phyloP scores from a whole-genome alignment of 164 flowering plant species.

The Tinospora cordifolia region DNA sequence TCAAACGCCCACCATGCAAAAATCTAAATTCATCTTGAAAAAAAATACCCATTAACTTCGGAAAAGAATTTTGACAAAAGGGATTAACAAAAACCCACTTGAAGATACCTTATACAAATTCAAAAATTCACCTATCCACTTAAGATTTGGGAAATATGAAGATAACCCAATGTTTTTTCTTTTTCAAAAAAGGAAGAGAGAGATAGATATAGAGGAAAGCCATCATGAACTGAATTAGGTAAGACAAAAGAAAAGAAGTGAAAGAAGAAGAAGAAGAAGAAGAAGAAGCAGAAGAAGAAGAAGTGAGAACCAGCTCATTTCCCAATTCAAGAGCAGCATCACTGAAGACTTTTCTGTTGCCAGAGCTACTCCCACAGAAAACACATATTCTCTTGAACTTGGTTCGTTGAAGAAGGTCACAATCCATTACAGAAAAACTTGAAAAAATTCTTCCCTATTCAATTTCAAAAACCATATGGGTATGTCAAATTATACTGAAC shows the following conservation, averaged over 20 bases:
- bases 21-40: not conserved
- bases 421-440: slow-evolving; percentile 23
- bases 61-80: too few relatives aligned
- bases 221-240: not conserved
- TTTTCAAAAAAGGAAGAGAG: too few relatives aligned
- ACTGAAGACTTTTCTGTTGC: slow-evolving; percentile 47
- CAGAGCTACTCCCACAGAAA: slow-evolving; percentile 70
- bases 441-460: slow-evolving; percentile 1
- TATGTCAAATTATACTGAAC: not conserved
- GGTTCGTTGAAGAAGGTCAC: slow-evolving; percentile 13
- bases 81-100: not conserved
- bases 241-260: not conserved
- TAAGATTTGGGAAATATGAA: too few relatives aligned
- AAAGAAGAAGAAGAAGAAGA: not conserved
- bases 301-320: slow-evolving; percentile 48
- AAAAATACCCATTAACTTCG: too few relatives aligned
- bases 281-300: not conserved
- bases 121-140: too few relatives aligned
- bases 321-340: slow-evolving; percentile 73
- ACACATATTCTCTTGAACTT: slow-evolving; percentile 62
- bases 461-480: slow-evolving; percentile 1
- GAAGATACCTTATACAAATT: too few relatives aligned
- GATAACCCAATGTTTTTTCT: too few relatives aligned
- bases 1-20: not conserved
- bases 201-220: too few relatives aligned